Conservation (phyloP, 1,284 basidiomycete genomes). For the Moesziomyces globuligerus region DNA sequence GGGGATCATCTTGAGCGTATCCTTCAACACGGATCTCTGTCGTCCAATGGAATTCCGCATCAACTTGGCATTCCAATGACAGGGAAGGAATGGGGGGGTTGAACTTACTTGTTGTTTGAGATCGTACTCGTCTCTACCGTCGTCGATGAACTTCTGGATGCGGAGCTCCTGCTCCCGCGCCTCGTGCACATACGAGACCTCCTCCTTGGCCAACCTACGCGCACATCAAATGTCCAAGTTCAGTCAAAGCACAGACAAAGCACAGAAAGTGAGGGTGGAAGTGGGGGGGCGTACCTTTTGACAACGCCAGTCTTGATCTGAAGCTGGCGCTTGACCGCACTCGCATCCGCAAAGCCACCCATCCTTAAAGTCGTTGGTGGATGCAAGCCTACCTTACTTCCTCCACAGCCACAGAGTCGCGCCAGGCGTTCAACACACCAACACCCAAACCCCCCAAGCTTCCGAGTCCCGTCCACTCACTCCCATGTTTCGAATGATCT, state of each 20-base stretch:
- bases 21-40: conserved; percentile 41
- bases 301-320: conserved; percentile 58
- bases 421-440: no score
- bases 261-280: neutral
- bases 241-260: neutral
- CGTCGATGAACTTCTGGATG: conserved; percentile 34
- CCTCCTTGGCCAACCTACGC: conserved; percentile 53
- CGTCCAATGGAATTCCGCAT: neutral
- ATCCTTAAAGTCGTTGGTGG: conserved; percentile 17
- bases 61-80: no score
- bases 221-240: neutral
- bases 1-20: conserved; percentile 57
- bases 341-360: conserved; percentile 17
- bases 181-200: conserved; percentile 46
- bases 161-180: conserved; percentile 40
- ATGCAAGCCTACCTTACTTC: neutral
- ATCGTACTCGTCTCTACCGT: conserved; percentile 53
- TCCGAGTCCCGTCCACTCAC: no score
- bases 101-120: conserved; percentile 51
- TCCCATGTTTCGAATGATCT: no score
- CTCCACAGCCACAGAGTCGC: no score
- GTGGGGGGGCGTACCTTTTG: conserved; percentile 37
- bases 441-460: no score
- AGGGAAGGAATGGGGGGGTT: neutral
- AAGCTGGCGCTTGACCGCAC: conserved; percentile 49